Evolutionary conservation across 2,329 filamentous ascomycete species (phyloP).

Genomic region (Fusarium sp.): DNA sequence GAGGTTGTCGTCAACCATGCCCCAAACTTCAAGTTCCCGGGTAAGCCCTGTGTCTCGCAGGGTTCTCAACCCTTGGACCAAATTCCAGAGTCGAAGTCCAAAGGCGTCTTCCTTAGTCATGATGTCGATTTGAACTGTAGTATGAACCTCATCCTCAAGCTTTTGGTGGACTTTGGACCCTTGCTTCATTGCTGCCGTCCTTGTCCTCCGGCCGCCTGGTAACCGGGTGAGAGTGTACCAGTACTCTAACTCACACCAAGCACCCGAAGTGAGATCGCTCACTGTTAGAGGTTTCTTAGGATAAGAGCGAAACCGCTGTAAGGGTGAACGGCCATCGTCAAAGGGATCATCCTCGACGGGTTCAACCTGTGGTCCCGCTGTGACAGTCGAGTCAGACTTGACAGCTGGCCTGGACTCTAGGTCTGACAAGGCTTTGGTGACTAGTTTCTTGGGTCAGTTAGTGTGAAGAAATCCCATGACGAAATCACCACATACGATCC

Average conservation of each 20-base stretch:
- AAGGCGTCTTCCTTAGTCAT: conserved; percentile 80
- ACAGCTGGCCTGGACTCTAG: conserved; percentile 29
- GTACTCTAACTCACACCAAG: conserved; percentile 97
- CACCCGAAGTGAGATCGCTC: conserved; percentile 84
- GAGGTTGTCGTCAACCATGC: conserved; percentile 78
- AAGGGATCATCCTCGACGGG: conserved; percentile 19
- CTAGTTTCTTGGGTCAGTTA: conserved; percentile 74
- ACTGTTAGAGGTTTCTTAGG: conserved; percentile 84
- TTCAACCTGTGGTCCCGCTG: conserved; percentile 14
- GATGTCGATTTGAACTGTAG: conserved; percentile 74
- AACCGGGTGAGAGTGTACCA: conserved; percentile 81
- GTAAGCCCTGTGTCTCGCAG: conserved; percentile 74
- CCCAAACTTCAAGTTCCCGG: conserved; percentile 84
- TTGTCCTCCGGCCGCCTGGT: conserved; percentile 73
- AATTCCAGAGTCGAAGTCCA: conserved; percentile 86
- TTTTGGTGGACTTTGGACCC: conserved; percentile 81
- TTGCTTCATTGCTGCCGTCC: conserved; percentile 82
- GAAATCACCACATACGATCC: conserved; percentile 56
- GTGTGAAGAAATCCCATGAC: conserved; percentile 42
- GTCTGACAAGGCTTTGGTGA: conserved; percentile 55
- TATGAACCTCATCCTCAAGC: conserved; percentile 86
- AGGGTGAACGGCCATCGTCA: conserved; percentile 60
- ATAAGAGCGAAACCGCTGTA: conserved; percentile 79
- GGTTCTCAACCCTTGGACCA: conserved; percentile 82
- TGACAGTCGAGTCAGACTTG: conserved; percentile 25